Evolutionary conservation across 2,329 filamentous ascomycete genomes (phyloP).

Genomic region (Fusarium anthophilum): DNA sequence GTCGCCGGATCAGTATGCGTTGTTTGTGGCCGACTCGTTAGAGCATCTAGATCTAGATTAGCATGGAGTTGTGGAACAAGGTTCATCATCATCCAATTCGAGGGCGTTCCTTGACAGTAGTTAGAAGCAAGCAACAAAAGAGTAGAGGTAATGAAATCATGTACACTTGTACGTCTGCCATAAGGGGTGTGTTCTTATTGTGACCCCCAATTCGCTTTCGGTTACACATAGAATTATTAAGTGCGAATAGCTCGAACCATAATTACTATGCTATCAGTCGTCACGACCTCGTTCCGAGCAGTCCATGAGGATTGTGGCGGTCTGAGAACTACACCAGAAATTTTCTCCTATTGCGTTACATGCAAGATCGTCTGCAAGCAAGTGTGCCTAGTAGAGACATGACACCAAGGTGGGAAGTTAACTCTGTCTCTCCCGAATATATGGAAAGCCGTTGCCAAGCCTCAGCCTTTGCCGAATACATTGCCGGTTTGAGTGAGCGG

Average conservation of each 20-base stretch:
- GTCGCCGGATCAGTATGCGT: conserved; percentile 25
- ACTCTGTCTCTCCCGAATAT: neutral
- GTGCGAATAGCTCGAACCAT: neutral
- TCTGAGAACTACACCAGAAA: neutral
- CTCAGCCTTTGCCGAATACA: neutral
- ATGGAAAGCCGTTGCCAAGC: conserved; percentile 6
- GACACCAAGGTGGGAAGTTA: neutral
- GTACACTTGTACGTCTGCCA: neutral
- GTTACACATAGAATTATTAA: neutral
- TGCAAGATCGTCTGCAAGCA: neutral
- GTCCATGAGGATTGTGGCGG: neutral
- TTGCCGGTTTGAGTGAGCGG: neutral
- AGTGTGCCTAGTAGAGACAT: neutral
- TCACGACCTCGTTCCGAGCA: neutral
- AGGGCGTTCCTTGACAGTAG: neutral
- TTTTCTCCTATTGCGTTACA: neutral
- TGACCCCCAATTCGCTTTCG: neutral
- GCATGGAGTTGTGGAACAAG: neutral
- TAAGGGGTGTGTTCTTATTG: neutral
- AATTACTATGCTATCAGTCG: neutral
- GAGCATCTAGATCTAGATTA: conserved; percentile 43
- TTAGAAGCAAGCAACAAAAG: neutral
- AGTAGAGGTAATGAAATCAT: neutral
- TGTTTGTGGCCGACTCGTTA: conserved; percentile 35
- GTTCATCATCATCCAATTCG: neutral